phyloP scores from a whole-genome alignment of 495 filamentous ascomycete genomes.

The Aspergillus saccharolyticus region DNA sequence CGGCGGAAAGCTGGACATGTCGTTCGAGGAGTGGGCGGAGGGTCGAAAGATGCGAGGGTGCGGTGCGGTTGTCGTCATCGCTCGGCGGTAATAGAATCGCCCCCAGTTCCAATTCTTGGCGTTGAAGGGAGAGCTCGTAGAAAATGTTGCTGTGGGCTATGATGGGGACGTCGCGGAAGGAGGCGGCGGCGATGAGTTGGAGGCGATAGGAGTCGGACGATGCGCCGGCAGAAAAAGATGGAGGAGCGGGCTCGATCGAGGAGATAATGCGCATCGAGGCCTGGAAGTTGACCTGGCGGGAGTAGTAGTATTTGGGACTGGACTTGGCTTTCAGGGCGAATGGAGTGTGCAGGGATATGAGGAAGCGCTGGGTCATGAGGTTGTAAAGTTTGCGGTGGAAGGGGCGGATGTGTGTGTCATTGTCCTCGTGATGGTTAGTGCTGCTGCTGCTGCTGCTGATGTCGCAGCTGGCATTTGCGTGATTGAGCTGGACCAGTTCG shows the following conservation, averaged over 20 bases:
- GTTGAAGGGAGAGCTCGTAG: background rate
- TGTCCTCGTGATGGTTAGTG: background rate
- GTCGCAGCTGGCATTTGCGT: background rate
- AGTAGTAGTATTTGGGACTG: conserved; percentile 4
- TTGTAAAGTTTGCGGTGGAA: conserved; percentile 32
- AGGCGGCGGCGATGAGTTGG: background rate
- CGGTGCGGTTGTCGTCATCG: background rate
- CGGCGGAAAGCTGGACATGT: background rate
- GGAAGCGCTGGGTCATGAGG: conserved; percentile 41
- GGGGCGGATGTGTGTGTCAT: conserved; percentile 3
- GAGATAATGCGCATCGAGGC: conserved; percentile 4
- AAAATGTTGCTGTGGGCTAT: background rate
- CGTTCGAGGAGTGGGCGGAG: background rate
- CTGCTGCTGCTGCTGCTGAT: background rate
- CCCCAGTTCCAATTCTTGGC: too few species aligned
- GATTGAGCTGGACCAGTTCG: background rate
- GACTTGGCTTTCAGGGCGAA: conserved; percentile 36
- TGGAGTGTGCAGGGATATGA: conserved; percentile 42
- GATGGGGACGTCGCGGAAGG: background rate
- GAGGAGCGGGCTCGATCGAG: background rate
- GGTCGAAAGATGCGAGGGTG: too few species aligned
- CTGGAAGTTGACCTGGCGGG: conserved; percentile 1
- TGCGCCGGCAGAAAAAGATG: too few species aligned
- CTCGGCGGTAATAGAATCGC: too few species aligned
- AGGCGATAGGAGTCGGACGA: background rate